Evolutionary conservation across 2,329 filamentous ascomycete genomes (phyloP), one percentile per base, ranked within the genome.

Genomic region (Ilyonectria destructans): DNA sequence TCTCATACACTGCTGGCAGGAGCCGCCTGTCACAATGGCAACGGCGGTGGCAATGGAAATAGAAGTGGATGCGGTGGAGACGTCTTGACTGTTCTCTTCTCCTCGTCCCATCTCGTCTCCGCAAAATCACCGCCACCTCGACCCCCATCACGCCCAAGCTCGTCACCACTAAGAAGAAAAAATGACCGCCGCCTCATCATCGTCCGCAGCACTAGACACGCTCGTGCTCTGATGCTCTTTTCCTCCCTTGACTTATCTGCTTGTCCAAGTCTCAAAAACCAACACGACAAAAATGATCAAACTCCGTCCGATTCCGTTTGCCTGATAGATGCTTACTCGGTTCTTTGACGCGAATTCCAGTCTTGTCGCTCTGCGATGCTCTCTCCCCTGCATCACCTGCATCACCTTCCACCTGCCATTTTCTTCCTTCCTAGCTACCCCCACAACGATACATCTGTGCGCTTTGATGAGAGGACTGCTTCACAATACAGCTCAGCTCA

Each of bases 361-460:
- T 73, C 70, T 60, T 75, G 73, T 73, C 70, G 52, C 57, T 70
- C 58, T 58, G 64, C 49, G 59, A 60, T 61, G 33, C 51, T 65
- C 59, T 62, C 45, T 51, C 57, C 48, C 29, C 56, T 26, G 26
- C 26, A 26, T 59, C 43, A 12, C 52, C 35, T 43, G 21, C 58
- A 31, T 37, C 33, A 29, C 43, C 60, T 52, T n/a, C 35, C 29
- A 33, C 58, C 23, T 49, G n/a, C 52, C 17, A 52, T 61, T 60
- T 61, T 35, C 54, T 46, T n/a, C 48, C 37, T 17, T 45, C 19
- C 58, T 48, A 57, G 31, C 37, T 61, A 43, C 48, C 33, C 43
- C 35, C 33, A 33, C 35, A 29, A 21, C 51, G 37, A 35, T 58
- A 65, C 46, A 52, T 58, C 13, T 60, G 60, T 60, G 61, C 63